phyloP scores from a whole-genome alignment of 139 green algal genomes.

The Coccomyxa sp. region DNA sequence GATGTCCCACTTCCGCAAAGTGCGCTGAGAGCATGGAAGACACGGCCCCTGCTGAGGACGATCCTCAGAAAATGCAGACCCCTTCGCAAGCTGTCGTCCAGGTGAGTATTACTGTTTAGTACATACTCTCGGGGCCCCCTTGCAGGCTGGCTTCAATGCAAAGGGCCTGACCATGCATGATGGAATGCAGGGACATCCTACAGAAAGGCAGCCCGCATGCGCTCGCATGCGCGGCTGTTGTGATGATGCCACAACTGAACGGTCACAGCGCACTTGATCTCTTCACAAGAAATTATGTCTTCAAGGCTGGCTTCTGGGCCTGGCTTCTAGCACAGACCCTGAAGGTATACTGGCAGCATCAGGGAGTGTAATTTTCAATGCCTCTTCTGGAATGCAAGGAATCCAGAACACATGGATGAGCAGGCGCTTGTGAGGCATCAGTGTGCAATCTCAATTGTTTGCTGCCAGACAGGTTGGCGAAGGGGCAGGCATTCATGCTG shows the following conservation, averaged over 20 bases:
- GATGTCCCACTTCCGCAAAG: not conserved
- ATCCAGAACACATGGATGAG: not conserved
- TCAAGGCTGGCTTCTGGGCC: slow-evolving; percentile 82
- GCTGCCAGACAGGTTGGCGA: not conserved
- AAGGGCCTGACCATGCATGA: not conserved
- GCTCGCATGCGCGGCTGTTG: not conserved
- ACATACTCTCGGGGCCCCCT: no score
- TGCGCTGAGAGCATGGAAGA: not conserved
- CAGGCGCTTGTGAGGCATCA: not conserved
- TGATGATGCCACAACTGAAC: not conserved
- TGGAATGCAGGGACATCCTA: no score
- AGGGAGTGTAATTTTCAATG: not conserved
- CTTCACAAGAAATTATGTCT: slow-evolving; percentile 67
- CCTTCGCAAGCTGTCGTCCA: not conserved
- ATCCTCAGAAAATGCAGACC: not conserved
- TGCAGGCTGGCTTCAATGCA: not conserved
- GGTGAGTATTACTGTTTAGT: no score
- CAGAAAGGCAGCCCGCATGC: no score
- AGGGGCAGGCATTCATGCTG: no score
- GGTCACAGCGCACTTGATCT: slow-evolving; percentile 15
- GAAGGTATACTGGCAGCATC: slow-evolving; percentile 52
- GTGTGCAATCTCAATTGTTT: not conserved
- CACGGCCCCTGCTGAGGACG: not conserved
- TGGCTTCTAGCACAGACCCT: slow-evolving; percentile 83
- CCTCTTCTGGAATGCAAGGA: not conserved